phyloP scores from a whole-genome alignment of 805 yeast genomes.

The Myxozyma neglecta region DNA sequence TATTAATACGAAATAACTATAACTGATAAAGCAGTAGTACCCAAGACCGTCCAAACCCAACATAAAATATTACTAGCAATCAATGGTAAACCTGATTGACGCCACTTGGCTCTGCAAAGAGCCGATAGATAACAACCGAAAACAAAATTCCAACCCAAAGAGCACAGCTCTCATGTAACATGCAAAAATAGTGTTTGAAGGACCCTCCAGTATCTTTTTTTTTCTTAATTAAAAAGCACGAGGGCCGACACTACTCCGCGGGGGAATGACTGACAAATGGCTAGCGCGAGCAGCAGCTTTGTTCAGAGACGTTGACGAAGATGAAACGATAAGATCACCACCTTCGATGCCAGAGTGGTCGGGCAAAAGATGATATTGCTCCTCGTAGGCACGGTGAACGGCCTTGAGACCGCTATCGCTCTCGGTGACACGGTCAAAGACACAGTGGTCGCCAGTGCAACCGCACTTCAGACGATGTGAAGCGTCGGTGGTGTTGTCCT shows the following conservation, averaged over 20 bases:
- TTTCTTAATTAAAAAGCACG: constrained; percentile 7
- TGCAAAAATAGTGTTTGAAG: background rate
- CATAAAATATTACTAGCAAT: background rate
- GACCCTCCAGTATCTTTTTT: background rate
- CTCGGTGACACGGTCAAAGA: constrained; percentile 40
- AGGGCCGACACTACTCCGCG: constrained; percentile 9
- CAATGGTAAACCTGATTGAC: background rate
- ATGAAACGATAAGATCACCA: constrained; percentile 17
- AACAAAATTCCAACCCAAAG: background rate
- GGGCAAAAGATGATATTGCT: constrained; percentile 24
- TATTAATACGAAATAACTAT: background rate
- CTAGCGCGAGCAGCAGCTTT: background rate
- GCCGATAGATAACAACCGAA: background rate
- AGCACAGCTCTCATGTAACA: background rate
- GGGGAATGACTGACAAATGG: background rate
- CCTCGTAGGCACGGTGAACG: constrained; percentile 26
- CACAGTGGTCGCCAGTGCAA: constrained; percentile 45
- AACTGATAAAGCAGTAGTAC: background rate
- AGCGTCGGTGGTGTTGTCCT: constrained; percentile 55
- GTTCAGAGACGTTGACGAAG: constrained; percentile 8
- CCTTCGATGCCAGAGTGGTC: constrained; percentile 22
- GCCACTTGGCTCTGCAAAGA: background rate
- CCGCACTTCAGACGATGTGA: constrained; percentile 47
- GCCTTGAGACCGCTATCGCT: constrained; percentile 10
- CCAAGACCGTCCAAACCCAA: background rate